Base-by-base conservation (phyloP, 495 filamentous ascomycete species). In the Aspergillus affinis region DNA sequence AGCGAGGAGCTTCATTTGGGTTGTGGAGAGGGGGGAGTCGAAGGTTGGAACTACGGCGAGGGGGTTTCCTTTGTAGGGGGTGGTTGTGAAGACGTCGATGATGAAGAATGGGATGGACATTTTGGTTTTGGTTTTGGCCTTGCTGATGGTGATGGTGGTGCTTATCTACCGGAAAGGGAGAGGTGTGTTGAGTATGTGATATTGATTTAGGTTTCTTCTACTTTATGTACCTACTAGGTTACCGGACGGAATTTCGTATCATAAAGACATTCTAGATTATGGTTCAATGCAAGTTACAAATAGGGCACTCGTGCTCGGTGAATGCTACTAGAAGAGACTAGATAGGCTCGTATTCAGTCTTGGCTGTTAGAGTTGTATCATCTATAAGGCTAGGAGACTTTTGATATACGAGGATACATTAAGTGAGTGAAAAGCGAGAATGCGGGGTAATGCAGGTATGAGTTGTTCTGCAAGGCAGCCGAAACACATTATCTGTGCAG, bases 1-100 rank as follows among this genome's bases (percentile, higher is more conserved):
- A 26, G n/a, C n/a, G n/a, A n/a, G n/a, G n/a, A n/a, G 64, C 58
- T 61, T 55, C 64, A 66, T 66, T 20, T 66, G 61, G 2, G 64
- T 55, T 0, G 32, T 55, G 32, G 51, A 61, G 55, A 66, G 61
- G 13, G 61, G 48, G 18, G 49, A 9, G 47, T 51, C 26, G 45
- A 54, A 59, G 50, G 57, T 61, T 32, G 60, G 20, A 23, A 66
- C 64, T 10, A 66, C 64, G 36, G 50, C 62, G 20, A 64, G 62
- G 12, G 54, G 62, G 45, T 64, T 64, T 2, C 62, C 62, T 58
- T 64, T 57, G 27, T 61, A 64, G 54, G 62, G 47, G 21, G 46
- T 56, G n/a, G 48, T 57, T 18, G 62, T 55, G 54, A 64, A 64
- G 29, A 64, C 62, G 15, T 64, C 58, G 45, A 64, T 32, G 23